Base-by-base conservation (phyloP, 1,284 basidiomycete genomes). In the Sanguinoderma infundibulare region DNA sequence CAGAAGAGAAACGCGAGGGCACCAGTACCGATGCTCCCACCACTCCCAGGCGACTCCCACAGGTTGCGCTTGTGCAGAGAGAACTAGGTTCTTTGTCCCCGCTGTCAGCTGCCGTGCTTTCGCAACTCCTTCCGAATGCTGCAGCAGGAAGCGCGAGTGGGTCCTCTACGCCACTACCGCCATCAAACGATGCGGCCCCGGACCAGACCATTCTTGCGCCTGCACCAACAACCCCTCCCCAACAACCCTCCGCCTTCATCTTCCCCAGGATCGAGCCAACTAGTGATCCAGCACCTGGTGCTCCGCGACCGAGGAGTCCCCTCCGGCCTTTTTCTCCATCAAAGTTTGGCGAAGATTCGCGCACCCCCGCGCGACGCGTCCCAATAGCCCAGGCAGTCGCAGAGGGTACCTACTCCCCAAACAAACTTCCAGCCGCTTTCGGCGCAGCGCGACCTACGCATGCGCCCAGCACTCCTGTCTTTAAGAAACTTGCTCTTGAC, bases 331-430 rank as follows among this genome's bases (percentile, higher is more conserved):
- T 62, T 54, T 63, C 70, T 28, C 75, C 75, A 20, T 68, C 78
- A 20, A 77, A 69, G 24, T 63, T 73, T 5, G 73, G 79, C 46
- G 78, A 82, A 44, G 71, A 76, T 14, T 67, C 69, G 50, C 81
- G 80, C 40, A 86, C 87, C 3, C 88, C 88, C 42, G 87, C 88
- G 5, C 82, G 83, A 51, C 81, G 88, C 61, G 80, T 90, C 51
- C 81, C 82, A 9, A 79, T 89, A 5, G 73, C 79, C 34, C 75
- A 84, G 62, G 82, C 81, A 1, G 72, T 85, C 62, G 73, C 76
- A 10, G 77, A 80, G 42, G 83, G 83, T 5, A 79, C 78, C 56
- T 69, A 82, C 26, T 86, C 85, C 3, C 76, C 82, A 0, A 75
- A 79, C 63, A 86, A 81, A 67, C 56, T 66, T 10, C 65, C 62